These are phyloP conservation scores for Vitis labrusca DNA, from an alignment of 164 flowering plant species.

Conservation along the genomic window DNA sequence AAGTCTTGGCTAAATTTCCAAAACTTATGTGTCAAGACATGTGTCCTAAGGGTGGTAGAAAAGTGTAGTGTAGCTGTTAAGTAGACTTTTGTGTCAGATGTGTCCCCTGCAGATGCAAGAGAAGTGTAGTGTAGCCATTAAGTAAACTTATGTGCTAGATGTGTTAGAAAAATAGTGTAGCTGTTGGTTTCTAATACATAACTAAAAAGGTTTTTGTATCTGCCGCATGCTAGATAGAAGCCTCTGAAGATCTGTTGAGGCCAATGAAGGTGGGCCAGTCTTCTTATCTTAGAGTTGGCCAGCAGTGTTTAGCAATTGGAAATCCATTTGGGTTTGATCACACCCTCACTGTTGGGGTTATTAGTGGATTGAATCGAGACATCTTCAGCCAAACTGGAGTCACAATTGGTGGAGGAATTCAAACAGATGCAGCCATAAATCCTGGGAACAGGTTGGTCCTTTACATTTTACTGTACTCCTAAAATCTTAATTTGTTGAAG, in stretches of 20 bases:
- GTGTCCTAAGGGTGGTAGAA: too few relatives aligned
- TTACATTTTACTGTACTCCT: neutral
- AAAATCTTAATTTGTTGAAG: neutral
- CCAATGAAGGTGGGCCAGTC: slow-evolving; percentile 81
- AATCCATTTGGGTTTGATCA: slow-evolving; percentile 99
- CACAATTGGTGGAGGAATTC: slow-evolving; percentile 92
- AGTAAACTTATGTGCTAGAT: too few relatives aligned
- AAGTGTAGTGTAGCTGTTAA: too few relatives aligned
- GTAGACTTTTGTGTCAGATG: too few relatives aligned
- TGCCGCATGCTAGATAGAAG: slow-evolving; percentile 63
- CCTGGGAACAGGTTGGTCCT: slow-evolving; percentile 87
- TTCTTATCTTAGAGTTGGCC: slow-evolving; percentile 78
- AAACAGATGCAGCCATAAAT: slow-evolving; percentile 98
- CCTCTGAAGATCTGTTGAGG: slow-evolving; percentile 68
- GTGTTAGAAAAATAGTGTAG: neutral
- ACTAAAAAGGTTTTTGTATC: neutral
- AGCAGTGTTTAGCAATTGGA: slow-evolving; percentile 93
- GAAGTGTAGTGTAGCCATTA: too few relatives aligned
- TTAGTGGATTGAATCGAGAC: slow-evolving; percentile 92
- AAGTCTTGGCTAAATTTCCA: too few relatives aligned
- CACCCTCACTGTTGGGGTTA: slow-evolving; percentile 92
- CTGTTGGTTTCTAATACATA: neutral
- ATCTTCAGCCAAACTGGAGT: slow-evolving; percentile 91
- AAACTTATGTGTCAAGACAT: too few relatives aligned
- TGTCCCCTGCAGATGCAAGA: too few relatives aligned